A percentile compares a stretch with the other conserved stretches of the same genome.
These are phyloP conservation scores for Blastobotrys americana DNA, from an alignment of 805 yeast genomes.

Conservation along the genomic window DNA sequence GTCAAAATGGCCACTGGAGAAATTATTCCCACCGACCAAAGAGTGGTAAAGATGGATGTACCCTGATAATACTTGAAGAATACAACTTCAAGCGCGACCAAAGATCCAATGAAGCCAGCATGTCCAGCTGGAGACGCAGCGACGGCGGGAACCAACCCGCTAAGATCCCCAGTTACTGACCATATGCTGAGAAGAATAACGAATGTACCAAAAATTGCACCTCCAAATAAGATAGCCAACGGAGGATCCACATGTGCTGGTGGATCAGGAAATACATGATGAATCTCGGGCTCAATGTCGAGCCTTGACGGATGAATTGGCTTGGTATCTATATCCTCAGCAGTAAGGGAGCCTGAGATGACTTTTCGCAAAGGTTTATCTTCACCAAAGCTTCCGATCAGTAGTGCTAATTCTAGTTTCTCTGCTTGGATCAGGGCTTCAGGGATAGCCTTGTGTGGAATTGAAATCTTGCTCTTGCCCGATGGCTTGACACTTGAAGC, in stretches of 20 bases:
- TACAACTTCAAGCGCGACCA: conserved; percentile 45
- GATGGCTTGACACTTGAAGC: conserved; percentile 25
- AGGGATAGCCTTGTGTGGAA: conserved; percentile 30
- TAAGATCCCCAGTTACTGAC: conserved; percentile 24
- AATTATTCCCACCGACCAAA: conserved; percentile 42
- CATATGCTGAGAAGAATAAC: conserved; percentile 35
- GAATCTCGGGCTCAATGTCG: conserved; percentile 53
- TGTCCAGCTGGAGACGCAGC: conserved; percentile 33
- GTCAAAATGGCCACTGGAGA: conserved; percentile 49
- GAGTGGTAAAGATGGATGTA: conserved; percentile 52
- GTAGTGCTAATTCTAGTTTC: conserved; percentile 21
- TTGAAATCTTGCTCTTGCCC: conserved; percentile 29
- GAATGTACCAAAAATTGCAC: conserved; percentile 37
- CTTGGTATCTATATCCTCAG: conserved; percentile 6
- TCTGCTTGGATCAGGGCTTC: conserved; percentile 22
- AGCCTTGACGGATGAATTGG: conserved; percentile 13
- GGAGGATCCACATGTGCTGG: conserved; percentile 45
- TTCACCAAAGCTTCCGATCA: conserved; percentile 28
- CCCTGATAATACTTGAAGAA: conserved; percentile 54
- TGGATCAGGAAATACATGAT: conserved; percentile 51
- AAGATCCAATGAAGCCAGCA: conserved; percentile 40
- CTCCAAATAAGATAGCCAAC: conserved; percentile 47
- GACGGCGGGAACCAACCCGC: conserved; percentile 24
- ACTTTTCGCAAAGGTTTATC: conserved; percentile 17
- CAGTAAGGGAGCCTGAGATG: conserved; percentile 10